A percentile compares a stretch with the other conserved stretches of the same genome.
Evolutionary conservation across 2,329 filamentous ascomycete species (phyloP).

Genomic region (Xylariaceae sp.): DNA sequence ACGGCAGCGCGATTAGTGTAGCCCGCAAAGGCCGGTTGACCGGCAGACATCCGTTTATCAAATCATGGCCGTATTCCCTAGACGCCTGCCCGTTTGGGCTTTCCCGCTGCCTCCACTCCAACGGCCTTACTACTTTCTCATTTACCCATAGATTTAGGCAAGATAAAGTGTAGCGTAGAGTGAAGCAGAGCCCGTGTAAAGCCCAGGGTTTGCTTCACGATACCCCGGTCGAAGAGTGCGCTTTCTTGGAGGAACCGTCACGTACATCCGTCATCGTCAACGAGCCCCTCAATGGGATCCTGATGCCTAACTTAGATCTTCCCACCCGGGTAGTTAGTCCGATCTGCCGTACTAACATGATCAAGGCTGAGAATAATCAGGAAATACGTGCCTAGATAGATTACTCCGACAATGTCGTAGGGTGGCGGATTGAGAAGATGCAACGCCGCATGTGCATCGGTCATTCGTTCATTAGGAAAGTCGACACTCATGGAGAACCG

Average conservation of each 20-base stretch:
- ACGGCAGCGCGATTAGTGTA: background rate
- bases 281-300: background rate
- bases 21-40: background rate
- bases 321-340: background rate
- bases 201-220: background rate
- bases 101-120: background rate
- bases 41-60: background rate
- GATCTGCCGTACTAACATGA: background rate
- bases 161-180: too few species aligned
- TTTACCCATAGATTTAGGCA: background rate
- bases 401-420: background rate
- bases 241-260: background rate
- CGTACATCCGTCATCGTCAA: background rate
- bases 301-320: background rate
- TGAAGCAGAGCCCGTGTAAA: background rate
- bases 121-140: background rate
- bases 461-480: background rate
- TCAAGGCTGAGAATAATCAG: background rate
- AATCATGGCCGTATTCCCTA: background rate
- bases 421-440: too few species aligned
- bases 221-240: background rate
- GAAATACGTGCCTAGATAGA: background rate
- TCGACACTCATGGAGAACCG: background rate
- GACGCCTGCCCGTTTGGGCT: background rate
- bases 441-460: background rate